Evolutionary conservation across 2,329 filamentous ascomycete genomes (phyloP).

Genomic region (Claviceps purpurea): DNA sequence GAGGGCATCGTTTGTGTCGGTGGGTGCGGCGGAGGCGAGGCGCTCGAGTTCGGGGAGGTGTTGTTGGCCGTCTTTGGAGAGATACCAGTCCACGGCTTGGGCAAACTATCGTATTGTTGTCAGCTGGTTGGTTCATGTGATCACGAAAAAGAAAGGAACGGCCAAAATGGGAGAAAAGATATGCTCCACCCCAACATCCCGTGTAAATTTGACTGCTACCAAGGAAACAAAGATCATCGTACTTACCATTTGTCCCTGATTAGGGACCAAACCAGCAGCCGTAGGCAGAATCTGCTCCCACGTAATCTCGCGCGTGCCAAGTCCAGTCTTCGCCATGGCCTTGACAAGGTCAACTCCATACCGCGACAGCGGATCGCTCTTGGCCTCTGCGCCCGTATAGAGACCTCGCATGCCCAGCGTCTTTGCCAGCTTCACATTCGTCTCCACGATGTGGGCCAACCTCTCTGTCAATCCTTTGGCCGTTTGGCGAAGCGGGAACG

Average conservation of each 20-base stretch:
- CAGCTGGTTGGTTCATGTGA: neutral
- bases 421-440: slow-evolving; percentile 47
- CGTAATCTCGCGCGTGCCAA: slow-evolving; percentile 52
- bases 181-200: neutral
- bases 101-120: slow-evolving; percentile 37
- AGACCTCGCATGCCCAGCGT: slow-evolving; percentile 26
- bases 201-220: no score
- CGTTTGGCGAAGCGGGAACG: slow-evolving; percentile 48
- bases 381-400: slow-evolving; percentile 34
- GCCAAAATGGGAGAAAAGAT: no score
- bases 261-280: slow-evolving; percentile 53
- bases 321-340: slow-evolving; percentile 47
- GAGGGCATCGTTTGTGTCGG: slow-evolving; percentile 45
- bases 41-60: slow-evolving; percentile 48
- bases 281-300: slow-evolving; percentile 60
- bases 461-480: slow-evolving; percentile 43
- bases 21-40: slow-evolving; percentile 40
- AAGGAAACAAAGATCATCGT: no score
- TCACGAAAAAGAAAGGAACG: no score
- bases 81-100: slow-evolving; percentile 60
- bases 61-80: slow-evolving; percentile 39
- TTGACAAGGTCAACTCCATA: slow-evolving; percentile 56
- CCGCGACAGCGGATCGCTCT: slow-evolving; percentile 41
- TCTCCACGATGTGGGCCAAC: slow-evolving; percentile 48
- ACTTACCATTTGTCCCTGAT: slow-evolving; percentile 53